phyloP scores from a whole-genome alignment of 1,284 basidiomycete genomes.

The Coniferiporia sulphurascens region DNA sequence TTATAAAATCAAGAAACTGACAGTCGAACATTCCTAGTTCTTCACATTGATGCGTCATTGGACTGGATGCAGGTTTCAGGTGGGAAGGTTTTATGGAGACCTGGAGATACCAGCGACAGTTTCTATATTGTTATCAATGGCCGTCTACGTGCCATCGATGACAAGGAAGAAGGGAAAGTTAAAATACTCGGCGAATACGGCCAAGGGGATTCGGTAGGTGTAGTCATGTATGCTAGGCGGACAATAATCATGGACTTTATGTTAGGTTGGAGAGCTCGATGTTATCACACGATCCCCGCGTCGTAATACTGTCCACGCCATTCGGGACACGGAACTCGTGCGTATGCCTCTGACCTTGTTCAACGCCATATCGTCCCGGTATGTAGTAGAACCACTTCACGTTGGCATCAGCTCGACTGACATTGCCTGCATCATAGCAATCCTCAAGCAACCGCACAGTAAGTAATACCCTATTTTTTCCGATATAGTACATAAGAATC shows the following conservation, averaged over 20 bases:
- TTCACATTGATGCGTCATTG: conserved; percentile 95
- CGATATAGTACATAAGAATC: conserved; percentile 5
- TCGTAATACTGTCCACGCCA: conserved; percentile 91
- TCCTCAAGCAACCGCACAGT: conserved; percentile 94
- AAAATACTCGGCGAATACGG: conserved; percentile 91
- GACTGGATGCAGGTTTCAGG: conserved; percentile 98
- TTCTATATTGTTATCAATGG: conserved; percentile 99
- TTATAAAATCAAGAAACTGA: too few relatives aligned
- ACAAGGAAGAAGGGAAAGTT: conserved; percentile 66
- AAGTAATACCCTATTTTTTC: conserved; percentile 26
- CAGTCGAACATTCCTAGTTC: conserved; percentile 44
- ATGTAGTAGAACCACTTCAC: conserved; percentile 1
- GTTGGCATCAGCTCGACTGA: conserved; percentile 4
- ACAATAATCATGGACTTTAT: background rate
- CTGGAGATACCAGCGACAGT: conserved; percentile 86
- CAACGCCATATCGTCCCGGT: conserved; percentile 91
- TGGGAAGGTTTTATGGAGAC: conserved; percentile 89
- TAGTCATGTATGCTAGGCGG: background rate
- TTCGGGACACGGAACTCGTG: conserved; percentile 97
- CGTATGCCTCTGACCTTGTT: conserved; percentile 97
- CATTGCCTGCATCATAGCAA: conserved; percentile 48
- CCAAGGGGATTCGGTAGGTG: conserved; percentile 68
- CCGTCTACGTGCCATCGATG: conserved; percentile 80
- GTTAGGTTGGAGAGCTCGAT: conserved; percentile 77
- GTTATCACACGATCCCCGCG: conserved; percentile 92